Evolutionary conservation across 1,284 basidiomycete genomes (phyloP).

Genomic region (Puccinia triticina): DNA sequence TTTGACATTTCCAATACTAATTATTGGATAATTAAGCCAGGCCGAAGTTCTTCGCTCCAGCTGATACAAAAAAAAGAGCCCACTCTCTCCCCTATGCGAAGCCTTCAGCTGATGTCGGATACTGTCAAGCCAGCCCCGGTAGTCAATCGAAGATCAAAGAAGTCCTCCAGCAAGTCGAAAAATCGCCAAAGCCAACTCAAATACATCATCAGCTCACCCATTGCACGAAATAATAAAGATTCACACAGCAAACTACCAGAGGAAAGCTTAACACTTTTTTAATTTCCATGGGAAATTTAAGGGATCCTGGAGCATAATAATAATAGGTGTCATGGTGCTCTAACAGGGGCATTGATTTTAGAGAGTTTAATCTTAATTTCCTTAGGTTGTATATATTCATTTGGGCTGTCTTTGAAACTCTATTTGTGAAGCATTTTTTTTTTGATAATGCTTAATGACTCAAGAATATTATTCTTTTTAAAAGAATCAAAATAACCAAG

Average conservation of each 20-base stretch:
- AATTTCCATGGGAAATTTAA: not conserved
- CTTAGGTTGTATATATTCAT: not conserved
- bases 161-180: constrained; percentile 17
- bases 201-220: constrained; percentile 28
- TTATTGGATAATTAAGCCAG: not conserved
- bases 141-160: not conserved
- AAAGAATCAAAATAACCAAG: no score
- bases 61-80: constrained; percentile 14
- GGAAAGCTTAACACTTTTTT: not conserved
- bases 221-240: not conserved
- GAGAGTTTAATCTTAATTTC: constrained; percentile 5
- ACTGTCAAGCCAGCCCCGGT: not conserved
- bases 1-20: not conserved
- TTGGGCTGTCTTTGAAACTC: not conserved
- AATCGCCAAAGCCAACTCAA: constrained; percentile 19
- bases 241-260: not conserved
- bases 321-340: not conserved
- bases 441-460: no score
- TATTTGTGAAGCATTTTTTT: no score
- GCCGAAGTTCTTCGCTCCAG: constrained; percentile 9
- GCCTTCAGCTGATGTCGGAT: constrained; percentile 14
- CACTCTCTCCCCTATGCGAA: constrained; percentile 3
- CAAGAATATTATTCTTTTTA: no score
- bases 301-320: not conserved
- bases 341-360: not conserved